Percentiles rank a stretch among this genome's conserved stretches.
Conservation (phyloP, 306 rosid genomes). For the Rosa multiflora region DNA sequence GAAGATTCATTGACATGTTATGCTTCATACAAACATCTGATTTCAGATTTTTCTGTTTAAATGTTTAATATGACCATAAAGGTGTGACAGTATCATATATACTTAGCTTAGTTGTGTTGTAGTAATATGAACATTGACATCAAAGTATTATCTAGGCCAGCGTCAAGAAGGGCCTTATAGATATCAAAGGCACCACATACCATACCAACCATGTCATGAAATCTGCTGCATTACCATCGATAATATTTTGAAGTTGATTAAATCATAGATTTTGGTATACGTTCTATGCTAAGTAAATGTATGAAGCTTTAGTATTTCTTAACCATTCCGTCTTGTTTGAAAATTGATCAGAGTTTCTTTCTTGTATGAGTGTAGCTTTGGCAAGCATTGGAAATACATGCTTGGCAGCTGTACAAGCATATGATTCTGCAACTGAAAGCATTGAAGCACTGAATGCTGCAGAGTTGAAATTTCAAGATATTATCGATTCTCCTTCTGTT, state of each 20-base stretch:
- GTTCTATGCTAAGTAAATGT: not conserved
- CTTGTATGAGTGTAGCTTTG: slow-evolving; percentile 42
- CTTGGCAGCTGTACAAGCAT: slow-evolving; percentile 83
- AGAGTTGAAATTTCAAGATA: slow-evolving; percentile 88
- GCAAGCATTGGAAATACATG: slow-evolving; percentile 70
- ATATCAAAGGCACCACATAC: not conserved
- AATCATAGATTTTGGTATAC: not conserved
- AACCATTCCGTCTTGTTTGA: not conserved
- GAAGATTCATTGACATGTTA: not conserved
- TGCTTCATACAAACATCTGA: not conserved
- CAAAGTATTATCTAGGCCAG: not conserved
- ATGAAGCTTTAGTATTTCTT: not conserved
- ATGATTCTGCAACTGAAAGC: slow-evolving; percentile 78
- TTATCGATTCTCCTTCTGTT: slow-evolving; percentile 74
- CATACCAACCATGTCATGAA: not conserved
- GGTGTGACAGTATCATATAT: not conserved
- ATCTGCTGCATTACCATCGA: not conserved
- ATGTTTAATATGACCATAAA: not conserved
- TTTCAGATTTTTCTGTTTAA: not conserved
- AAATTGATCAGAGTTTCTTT: slow-evolving; percentile 2
- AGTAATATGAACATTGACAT: not conserved
- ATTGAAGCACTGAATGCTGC: slow-evolving; percentile 80
- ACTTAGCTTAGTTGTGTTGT: not conserved
- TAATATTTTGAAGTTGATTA: not conserved
- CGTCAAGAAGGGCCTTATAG: not conserved